phyloP scores from a whole-genome alignment of 495 filamentous ascomycete genomes.

The Viridothelium virens region DNA sequence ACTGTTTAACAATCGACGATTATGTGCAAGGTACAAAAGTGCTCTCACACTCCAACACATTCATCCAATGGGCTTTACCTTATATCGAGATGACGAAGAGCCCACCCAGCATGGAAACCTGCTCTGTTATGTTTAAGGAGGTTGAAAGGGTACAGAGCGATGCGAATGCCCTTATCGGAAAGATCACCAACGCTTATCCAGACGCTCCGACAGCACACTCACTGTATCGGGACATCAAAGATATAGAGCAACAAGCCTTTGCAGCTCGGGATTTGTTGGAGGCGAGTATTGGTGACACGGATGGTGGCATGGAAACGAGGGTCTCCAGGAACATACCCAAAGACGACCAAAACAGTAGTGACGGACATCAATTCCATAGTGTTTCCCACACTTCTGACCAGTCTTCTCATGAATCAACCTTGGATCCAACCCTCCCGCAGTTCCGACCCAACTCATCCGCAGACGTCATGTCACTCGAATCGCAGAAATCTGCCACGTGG shows the following conservation, averaged over 20 bases:
- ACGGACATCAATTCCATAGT: no score
- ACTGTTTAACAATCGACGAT: neutral
- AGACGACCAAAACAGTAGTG: no score
- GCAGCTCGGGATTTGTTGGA: neutral
- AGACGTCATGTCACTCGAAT: neutral
- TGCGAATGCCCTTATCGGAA: neutral
- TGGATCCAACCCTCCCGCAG: neutral
- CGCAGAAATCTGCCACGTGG: neutral
- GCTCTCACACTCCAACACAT: neutral
- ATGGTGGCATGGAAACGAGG: neutral
- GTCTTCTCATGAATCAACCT: neutral
- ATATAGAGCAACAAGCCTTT: neutral
- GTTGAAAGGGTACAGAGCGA: neutral
- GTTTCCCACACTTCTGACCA: neutral
- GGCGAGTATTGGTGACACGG: neutral
- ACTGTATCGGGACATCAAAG: neutral
- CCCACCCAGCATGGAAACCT: neutral
- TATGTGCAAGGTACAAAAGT: neutral
- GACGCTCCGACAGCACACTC: neutral
- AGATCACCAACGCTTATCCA: neutral
- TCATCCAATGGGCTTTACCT: neutral
- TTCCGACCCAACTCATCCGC: conserved; percentile 3
- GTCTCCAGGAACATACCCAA: neutral
- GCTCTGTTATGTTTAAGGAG: neutral
- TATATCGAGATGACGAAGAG: neutral